Evolutionary conservation across 257 asterid species (phyloP).

Genomic region (Paraleonurus japonicus): DNA sequence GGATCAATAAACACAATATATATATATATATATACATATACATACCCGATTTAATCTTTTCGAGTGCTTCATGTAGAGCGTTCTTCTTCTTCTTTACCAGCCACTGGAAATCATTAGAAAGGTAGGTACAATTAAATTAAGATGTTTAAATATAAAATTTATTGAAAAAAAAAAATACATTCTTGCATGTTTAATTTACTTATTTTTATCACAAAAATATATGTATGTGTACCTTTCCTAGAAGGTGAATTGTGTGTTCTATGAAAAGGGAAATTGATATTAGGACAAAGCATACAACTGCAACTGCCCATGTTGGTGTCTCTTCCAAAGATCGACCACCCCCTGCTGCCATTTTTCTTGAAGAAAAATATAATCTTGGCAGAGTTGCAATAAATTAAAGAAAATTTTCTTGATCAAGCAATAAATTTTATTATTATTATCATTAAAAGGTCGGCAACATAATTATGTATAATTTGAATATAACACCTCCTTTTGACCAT

Average conservation of each 20-base stretch:
- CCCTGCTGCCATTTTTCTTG: constrained; percentile 32
- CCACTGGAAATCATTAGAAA: constrained; percentile 39
- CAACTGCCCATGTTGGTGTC: constrained; percentile 70
- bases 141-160: not conserved
- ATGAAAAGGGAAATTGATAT: constrained; percentile 45
- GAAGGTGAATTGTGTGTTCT: constrained; percentile 42
- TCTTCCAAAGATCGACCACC: constrained; percentile 45
- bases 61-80: constrained; percentile 55
- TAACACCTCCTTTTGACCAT: not conserved
- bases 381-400: not conserved
- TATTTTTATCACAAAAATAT: no score
- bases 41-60: constrained; percentile 57
- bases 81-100: constrained; percentile 36
- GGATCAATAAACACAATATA: not conserved
- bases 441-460: not conserved
- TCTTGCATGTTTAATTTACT: no score
- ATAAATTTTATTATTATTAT: not conserved
- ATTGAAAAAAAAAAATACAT: no score
- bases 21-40: not conserved
- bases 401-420: not conserved
- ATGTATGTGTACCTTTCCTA: no score
- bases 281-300: constrained; percentile 52
- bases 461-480: not conserved
- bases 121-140: not conserved
- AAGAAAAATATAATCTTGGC: not conserved